Evolutionary conservation across 2,329 filamentous ascomycete species (phyloP), one percentile per base, ranked within the genome.

Genomic region (Colletotrichum magnum): DNA sequence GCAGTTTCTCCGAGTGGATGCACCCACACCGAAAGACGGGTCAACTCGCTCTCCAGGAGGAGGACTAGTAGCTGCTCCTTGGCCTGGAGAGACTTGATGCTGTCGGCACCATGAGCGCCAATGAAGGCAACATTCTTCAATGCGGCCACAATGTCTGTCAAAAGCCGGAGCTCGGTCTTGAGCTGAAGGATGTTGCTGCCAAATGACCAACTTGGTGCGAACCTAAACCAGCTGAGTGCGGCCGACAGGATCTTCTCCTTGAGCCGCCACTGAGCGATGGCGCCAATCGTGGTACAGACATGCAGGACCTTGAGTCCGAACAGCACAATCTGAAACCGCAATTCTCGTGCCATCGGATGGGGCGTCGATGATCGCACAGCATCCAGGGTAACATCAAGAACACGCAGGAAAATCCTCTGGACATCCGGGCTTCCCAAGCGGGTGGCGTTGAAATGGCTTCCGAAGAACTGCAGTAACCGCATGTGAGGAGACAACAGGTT

Each of bases 401-500:
- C 85, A 41, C 95, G 92, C 69, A 92, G 84, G 79, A 98, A 98
- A 4, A 95, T 87, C 69, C 89, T 89, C 74, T 97, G 94, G 0
- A 92, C 92, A 76, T 98, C 92, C 1, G 90, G 87, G 73, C 92
- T 97, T 28, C 94, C 92, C 28, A 98, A 85, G n/a, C 95, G 89
- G 13, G 93, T 95, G 2, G 97, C 94, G 77, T 94, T 97, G 83
- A 97, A 99, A 78, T 98, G 95, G 76, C 96, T 99, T 68, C 89
- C 91, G 70, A 99, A 89, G 78, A 98, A 97, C 72, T 97, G 94
- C 41, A 98, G 82, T 28, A 98, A 82, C 26, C 93, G 90, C 61
- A 93, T 90, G 79, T 99, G 96, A 4, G 96, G 96, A 7, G 94
- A 91, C 47, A 99, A 89, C 59, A 95, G 83, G 75, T 96, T 93